Conservation (phyloP, 2,329 filamentous ascomycete species). For the Penicillium sp. region DNA sequence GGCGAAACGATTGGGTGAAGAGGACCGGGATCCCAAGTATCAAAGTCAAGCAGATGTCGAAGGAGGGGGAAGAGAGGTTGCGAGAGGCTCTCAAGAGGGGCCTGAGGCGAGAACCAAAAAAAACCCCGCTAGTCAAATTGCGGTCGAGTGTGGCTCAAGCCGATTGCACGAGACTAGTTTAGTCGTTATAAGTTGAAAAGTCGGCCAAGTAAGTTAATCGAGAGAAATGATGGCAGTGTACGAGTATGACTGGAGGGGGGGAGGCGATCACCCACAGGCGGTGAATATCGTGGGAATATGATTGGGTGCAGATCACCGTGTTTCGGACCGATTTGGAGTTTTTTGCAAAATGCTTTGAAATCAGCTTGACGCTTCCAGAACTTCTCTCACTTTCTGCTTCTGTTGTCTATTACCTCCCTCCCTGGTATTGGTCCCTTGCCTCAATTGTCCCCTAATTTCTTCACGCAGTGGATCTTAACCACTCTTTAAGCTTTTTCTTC, state of each 20-base stretch:
- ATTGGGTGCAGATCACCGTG: constrained; percentile 9
- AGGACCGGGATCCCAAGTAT: not conserved
- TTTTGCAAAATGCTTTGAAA: constrained; percentile 9
- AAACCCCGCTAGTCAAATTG: constrained; percentile 9
- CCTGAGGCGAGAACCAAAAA: constrained; percentile 15
- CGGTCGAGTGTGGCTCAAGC: constrained; percentile 7
- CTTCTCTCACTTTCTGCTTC: not conserved
- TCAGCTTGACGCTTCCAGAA: not conserved
- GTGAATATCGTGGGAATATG: constrained; percentile 2
- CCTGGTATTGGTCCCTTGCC: not conserved
- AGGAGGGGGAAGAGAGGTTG: constrained; percentile 8
- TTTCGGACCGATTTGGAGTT: not conserved
- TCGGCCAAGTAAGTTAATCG: not conserved
- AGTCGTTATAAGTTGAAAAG: not conserved
- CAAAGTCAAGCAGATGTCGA: not conserved
- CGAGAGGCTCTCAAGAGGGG: constrained; percentile 11
- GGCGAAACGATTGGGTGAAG: not conserved
- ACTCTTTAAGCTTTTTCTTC: not conserved
- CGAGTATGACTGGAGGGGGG: constrained; percentile 4
- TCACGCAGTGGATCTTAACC: too few relatives aligned
- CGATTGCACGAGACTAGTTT: constrained; percentile 2
- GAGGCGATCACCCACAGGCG: constrained; percentile 14
- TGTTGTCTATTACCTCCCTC: not conserved
- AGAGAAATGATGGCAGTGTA: constrained; percentile 4
- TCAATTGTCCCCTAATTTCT: not conserved